Percentiles rank a stretch among this genome's conserved stretches.
These are phyloP conservation scores for Nakazawaea ishiwadae DNA, from an alignment of 805 yeast genomes.

Conservation along the genomic window DNA sequence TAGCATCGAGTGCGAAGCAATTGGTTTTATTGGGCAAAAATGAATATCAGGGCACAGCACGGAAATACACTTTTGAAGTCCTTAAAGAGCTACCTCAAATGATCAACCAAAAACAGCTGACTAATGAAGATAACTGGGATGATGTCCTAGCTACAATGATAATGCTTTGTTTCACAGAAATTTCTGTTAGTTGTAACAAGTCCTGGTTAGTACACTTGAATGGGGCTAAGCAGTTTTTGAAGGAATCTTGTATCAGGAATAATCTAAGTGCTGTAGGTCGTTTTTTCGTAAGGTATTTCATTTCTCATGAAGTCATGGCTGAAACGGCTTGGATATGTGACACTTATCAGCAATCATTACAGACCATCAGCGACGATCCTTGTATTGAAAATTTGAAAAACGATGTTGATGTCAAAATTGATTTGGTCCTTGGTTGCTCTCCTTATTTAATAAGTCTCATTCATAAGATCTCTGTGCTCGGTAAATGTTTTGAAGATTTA, in stretches of 20 bases:
- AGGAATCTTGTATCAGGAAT: slow-evolving; percentile 20
- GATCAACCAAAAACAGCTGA: slow-evolving; percentile 22
- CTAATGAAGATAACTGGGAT: slow-evolving; percentile 29
- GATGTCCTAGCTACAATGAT: slow-evolving; percentile 34
- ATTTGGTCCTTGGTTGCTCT: slow-evolving; percentile 34
- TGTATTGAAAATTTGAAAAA: slow-evolving; percentile 27
- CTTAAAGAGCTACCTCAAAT: slow-evolving; percentile 26
- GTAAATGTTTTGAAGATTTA: slow-evolving; percentile 30
- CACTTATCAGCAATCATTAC: slow-evolving; percentile 7
- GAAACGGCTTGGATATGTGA: slow-evolving; percentile 35
- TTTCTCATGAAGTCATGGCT: slow-evolving; percentile 39
- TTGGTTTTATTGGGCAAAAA: slow-evolving; percentile 24
- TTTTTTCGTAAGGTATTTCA: slow-evolving; percentile 33
- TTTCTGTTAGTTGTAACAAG: slow-evolving; percentile 33
- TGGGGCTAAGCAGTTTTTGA: slow-evolving; percentile 32
- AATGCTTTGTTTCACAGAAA: slow-evolving; percentile 36
- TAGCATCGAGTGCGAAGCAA: slow-evolving; percentile 34
- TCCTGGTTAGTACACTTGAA: slow-evolving; percentile 34
- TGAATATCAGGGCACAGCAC: slow-evolving; percentile 23
- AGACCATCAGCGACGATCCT: slow-evolving; percentile 25
- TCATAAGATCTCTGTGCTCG: slow-evolving; percentile 31
- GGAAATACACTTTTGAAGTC: slow-evolving; percentile 23
- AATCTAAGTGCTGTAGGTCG: slow-evolving; percentile 27
- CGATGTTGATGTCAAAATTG: slow-evolving; percentile 30
- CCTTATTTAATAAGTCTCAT: slow-evolving; percentile 32